Percentiles rank a stretch among this genome's conserved stretches.
These are phyloP conservation scores for Echium plantagineum DNA, from an alignment of 257 asterid species.

Conservation along the genomic window DNA sequence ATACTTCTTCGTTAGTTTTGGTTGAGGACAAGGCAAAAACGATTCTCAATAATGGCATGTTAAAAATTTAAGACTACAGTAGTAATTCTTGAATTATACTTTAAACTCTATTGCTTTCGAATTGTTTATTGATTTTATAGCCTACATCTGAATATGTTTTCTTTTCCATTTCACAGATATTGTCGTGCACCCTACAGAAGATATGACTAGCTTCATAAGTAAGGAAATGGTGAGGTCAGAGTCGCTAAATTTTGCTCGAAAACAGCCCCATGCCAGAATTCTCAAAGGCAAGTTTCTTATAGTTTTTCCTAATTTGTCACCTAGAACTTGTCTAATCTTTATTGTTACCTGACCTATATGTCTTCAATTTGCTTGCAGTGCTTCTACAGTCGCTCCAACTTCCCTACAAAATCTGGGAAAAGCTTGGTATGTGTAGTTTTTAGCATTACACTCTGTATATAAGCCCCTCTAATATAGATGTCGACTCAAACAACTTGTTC, in stretches of 20 bases:
- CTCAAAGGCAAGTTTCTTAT: neutral
- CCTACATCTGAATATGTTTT: neutral
- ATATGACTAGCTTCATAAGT: neutral
- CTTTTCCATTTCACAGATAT: neutral
- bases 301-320: neutral
- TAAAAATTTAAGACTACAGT: no score
- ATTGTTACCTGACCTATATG: neutral
- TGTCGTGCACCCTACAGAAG: neutral
- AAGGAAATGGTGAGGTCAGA: neutral
- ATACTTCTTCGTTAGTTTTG: no score
- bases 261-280: neutral
- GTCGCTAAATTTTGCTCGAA: neutral
- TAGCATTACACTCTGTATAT: no score
- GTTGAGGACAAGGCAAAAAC: no score
- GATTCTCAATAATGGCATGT: no score
- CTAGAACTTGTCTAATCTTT: no score
- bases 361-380: neutral
- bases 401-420: neutral
- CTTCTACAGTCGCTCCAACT: neutral
- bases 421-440: neutral
- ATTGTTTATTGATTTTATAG: no score
- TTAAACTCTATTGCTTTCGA: no score
- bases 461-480: no score
- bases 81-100: no score
- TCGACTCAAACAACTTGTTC: no score